Evolutionary conservation across 1,284 basidiomycete species (phyloP).

Genomic region (Farysia itapuensis): DNA sequence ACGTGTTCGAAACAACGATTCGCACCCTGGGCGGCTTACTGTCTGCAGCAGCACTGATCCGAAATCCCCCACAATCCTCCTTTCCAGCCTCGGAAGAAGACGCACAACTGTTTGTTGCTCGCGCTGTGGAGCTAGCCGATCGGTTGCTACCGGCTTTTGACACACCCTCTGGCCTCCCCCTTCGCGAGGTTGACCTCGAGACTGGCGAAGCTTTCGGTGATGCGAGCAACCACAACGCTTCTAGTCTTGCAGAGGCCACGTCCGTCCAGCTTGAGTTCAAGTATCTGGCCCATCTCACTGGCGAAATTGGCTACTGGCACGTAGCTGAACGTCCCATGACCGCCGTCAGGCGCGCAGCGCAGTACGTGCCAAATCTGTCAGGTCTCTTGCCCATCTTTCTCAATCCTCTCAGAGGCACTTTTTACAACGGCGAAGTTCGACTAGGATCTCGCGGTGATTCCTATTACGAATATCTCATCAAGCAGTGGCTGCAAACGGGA

Average conservation of each 20-base stretch:
- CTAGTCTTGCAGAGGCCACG: conserved; percentile 70
- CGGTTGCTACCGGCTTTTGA: conserved; percentile 79
- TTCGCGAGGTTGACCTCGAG: conserved; percentile 76
- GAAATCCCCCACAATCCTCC: conserved; percentile 32
- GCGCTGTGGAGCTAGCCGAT: conserved; percentile 72
- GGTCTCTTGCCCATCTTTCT: conserved; percentile 84
- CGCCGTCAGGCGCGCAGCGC: conserved; percentile 27
- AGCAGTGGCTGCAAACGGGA: conserved; percentile 64
- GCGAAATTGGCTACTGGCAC: conserved; percentile 76
- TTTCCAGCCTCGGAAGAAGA: conserved; percentile 39
- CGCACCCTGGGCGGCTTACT: conserved; percentile 79
- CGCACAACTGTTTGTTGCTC: conserved; percentile 50
- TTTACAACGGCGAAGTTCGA: conserved; percentile 75
- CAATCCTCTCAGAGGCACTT: conserved; percentile 69
- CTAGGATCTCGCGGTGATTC: conserved; percentile 91
- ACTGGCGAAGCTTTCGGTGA: conserved; percentile 70
- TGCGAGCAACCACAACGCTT: conserved; percentile 68
- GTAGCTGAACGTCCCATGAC: conserved; percentile 67
- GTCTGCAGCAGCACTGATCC: conserved; percentile 65
- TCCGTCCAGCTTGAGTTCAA: conserved; percentile 66
- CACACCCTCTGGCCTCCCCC: conserved; percentile 73
- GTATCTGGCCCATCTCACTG: conserved; percentile 80
- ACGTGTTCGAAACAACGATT: conserved; percentile 89
- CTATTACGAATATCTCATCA: conserved; percentile 83
- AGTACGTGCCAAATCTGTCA: conserved; percentile 63